These are phyloP conservation scores for Lepidium campestre DNA, from an alignment of 441 rosid genomes.

Conservation along the genomic window DNA sequence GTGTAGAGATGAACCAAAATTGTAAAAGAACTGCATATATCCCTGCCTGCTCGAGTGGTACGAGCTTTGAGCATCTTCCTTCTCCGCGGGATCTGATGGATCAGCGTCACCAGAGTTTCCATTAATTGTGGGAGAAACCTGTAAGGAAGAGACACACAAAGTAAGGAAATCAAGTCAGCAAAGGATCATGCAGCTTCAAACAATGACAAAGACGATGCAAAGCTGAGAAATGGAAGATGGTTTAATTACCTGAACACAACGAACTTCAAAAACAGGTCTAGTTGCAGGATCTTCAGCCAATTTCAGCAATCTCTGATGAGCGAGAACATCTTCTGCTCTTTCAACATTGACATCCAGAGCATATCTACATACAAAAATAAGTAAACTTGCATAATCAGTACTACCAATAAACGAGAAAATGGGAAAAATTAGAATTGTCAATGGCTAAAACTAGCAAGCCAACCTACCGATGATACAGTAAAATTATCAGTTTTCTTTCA, in stretches of 20 bases:
- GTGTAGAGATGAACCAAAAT: neutral
- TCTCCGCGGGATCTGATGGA: conserved; percentile 46
- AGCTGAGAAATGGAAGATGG: neutral
- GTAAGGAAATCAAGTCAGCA: neutral
- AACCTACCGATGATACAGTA: neutral
- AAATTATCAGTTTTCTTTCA: neutral
- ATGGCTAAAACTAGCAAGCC: neutral
- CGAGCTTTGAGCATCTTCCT: conserved; percentile 77
- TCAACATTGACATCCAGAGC: conserved; percentile 94
- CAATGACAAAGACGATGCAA: neutral
- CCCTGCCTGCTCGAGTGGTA: conserved; percentile 43
- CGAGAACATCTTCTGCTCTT: conserved; percentile 89
- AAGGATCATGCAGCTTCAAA: neutral
- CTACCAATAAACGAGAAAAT: neutral
- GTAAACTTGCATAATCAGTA: neutral
- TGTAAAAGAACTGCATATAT: conserved; percentile 16
- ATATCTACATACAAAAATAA: conserved; percentile 39
- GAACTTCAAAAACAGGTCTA: conserved; percentile 80
- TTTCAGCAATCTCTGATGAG: conserved; percentile 65
- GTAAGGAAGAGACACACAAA: conserved; percentile 2
- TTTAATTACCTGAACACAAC: conserved; percentile 64
- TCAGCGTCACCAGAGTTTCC: conserved; percentile 39
- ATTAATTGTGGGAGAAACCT: conserved; percentile 59
- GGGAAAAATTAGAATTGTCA: neutral
- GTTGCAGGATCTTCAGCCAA: conserved; percentile 76